Evolutionary conservation across 2,329 filamentous ascomycete species (phyloP).

Genomic region (Penicillium polonicum): DNA sequence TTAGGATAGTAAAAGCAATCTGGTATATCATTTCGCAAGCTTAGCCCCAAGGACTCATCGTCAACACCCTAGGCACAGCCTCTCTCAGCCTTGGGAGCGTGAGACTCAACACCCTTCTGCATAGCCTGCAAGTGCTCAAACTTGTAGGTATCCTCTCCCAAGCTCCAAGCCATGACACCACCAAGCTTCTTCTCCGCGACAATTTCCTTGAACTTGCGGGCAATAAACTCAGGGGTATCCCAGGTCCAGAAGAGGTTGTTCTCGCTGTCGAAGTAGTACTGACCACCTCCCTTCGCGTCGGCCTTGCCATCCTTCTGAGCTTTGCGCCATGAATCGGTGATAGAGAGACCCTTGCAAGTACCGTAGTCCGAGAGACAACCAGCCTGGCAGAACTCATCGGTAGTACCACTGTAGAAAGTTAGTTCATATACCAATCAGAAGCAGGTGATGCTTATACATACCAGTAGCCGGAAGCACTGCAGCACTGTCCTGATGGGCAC

Average conservation of each 20-base stretch:
- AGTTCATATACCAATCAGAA: slow-evolving; percentile 12
- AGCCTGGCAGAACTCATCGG: slow-evolving; percentile 32
- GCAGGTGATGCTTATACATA: slow-evolving; percentile 15
- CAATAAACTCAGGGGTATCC: slow-evolving; percentile 63
- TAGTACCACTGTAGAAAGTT: slow-evolving; percentile 30
- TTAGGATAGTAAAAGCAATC: neutral
- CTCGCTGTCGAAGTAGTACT: slow-evolving; percentile 65
- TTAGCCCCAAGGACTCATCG: neutral
- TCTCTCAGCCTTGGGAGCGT: neutral
- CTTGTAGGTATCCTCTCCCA: slow-evolving; percentile 62
- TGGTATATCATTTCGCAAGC: neutral
- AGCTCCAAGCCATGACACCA: slow-evolving; percentile 72
- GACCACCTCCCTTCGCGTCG: slow-evolving; percentile 60
- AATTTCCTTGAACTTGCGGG: slow-evolving; percentile 61
- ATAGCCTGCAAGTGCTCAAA: slow-evolving; percentile 49
- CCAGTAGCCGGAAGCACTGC: slow-evolving; percentile 40
- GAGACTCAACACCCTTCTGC: slow-evolving; percentile 31
- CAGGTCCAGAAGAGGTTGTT: slow-evolving; percentile 70
- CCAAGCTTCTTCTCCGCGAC: slow-evolving; percentile 59
- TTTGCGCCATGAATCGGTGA: slow-evolving; percentile 57
- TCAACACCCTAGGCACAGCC: neutral
- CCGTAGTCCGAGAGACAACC: slow-evolving; percentile 43
- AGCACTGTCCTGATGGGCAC: slow-evolving; percentile 35
- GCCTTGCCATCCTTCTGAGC: slow-evolving; percentile 56
- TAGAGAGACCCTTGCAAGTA: slow-evolving; percentile 47